Evolutionary conservation across 345 rosid genomes (phyloP).

Genomic region (Cochlearia excelsa): DNA sequence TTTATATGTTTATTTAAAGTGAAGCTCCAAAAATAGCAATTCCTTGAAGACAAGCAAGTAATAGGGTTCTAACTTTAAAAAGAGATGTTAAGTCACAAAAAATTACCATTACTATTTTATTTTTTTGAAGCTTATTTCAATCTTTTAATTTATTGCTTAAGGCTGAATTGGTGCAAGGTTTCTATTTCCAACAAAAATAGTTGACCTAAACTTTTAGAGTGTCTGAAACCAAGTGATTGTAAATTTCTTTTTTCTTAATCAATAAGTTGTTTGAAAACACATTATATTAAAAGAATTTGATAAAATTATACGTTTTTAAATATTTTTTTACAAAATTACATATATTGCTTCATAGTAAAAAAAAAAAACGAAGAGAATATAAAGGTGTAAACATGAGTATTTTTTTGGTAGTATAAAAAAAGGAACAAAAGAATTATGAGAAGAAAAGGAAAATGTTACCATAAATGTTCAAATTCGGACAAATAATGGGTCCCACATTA

Average conservation of each 20-base stretch:
- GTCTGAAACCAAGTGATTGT: slow-evolving; percentile 1
- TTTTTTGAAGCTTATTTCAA: background rate
- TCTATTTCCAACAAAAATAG: slow-evolving; percentile 11
- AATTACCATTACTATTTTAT: slow-evolving; percentile 4
- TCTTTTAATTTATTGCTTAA: slow-evolving; percentile 18
- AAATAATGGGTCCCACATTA: slow-evolving; percentile 48
- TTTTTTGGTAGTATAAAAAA: slow-evolving; percentile 41
- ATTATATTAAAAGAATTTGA: too few species aligned
- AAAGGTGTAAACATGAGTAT: slow-evolving; percentile 15
- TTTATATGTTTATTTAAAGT: slow-evolving; percentile 31
- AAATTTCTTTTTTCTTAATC: slow-evolving; percentile 6
- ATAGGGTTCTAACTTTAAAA: slow-evolving; percentile 22
- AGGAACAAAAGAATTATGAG: slow-evolving; percentile 70
- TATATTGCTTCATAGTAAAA: slow-evolving; percentile 2
- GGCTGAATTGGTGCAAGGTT: slow-evolving; percentile 30
- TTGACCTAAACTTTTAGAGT: background rate
- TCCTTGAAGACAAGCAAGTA: slow-evolving; percentile 17
- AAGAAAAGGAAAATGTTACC: slow-evolving; percentile 79
- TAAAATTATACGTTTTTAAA: too few species aligned
- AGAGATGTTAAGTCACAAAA: background rate
- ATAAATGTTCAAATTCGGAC: slow-evolving; percentile 88
- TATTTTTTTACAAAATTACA: too few species aligned
- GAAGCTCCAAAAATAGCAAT: slow-evolving; percentile 31
- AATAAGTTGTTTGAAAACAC: slow-evolving; percentile 17
- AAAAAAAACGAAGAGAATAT: background rate